phyloP scores from a whole-genome alignment of 1,139 yeast species.

The Diutina scorzettiae region DNA sequence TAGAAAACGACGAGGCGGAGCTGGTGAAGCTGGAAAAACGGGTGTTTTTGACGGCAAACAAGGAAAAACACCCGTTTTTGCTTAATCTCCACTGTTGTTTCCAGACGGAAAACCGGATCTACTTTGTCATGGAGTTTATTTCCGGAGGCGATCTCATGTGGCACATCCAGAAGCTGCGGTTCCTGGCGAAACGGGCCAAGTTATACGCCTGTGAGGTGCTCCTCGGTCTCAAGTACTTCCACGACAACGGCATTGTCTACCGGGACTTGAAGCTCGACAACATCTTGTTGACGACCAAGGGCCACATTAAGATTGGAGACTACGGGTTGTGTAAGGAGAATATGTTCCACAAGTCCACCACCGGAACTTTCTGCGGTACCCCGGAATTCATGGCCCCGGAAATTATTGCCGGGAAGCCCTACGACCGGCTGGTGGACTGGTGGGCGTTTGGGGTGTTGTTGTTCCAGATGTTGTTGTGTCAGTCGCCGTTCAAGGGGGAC shows the following conservation, averaged over 20 bases:
- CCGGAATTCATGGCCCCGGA: constrained; percentile 99
- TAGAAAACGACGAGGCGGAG: constrained; percentile 92
- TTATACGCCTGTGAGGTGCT: constrained; percentile 95
- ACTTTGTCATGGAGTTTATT: constrained; percentile 96
- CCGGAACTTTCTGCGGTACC: constrained; percentile 96
- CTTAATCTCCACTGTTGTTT: constrained; percentile 88
- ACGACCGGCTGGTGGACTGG: constrained; percentile 95
- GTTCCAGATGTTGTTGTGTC: constrained; percentile 92
- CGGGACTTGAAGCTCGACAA: constrained; percentile 95
- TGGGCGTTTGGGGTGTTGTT: constrained; percentile 98
- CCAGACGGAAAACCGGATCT: constrained; percentile 94
- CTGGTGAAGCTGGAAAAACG: constrained; percentile 90
- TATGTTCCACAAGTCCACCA: constrained; percentile 85
- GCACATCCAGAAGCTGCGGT: constrained; percentile 91
- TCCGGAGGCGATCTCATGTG: constrained; percentile 99
- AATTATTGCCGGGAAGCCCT: constrained; percentile 81
- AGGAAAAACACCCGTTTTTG: constrained; percentile 85
- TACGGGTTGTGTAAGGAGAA: constrained; percentile 94
- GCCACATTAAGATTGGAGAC: constrained; percentile 96
- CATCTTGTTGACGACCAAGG: constrained; percentile 74
- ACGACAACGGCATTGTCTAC: constrained; percentile 90
- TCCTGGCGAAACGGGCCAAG: constrained; percentile 85
- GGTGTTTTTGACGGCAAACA: constrained; percentile 82
- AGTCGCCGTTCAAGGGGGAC: constrained; percentile 95
- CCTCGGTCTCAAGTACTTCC: constrained; percentile 83